Base-by-base conservation (phyloP, 2,329 filamentous ascomycete genomes). In the Penicillium sclerotigenum region DNA sequence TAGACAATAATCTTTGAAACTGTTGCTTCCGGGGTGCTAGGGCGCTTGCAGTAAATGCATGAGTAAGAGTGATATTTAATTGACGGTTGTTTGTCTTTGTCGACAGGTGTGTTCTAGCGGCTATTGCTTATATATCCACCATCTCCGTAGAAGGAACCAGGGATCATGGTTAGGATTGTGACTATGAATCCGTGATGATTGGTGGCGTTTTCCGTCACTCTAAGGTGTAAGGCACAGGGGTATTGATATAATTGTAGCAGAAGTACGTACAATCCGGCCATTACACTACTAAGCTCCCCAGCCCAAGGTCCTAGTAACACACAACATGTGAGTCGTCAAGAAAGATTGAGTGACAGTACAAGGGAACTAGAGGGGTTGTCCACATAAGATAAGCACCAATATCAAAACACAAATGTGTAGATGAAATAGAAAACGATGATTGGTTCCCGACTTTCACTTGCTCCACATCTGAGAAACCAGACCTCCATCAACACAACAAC, bases 381-480 rank as follows among this genome's bases (percentile, higher is more conserved):
- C 0, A 45, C 4, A 16, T 18, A n/a, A 14, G 11, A 18, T 22
- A 37, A 26, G 8, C 7, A 5, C 14, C 9, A 29, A 38, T 29
- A 24, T 29, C n/a, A 16, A 29, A 31, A 22, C 3, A 20, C 11
- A 33, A 24, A 34, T 33, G 33, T 34, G 20, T 48, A 54, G 28
- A 54, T 38, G 20, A 31, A 24, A 7, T 9, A 10, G 20, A 18
- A 20, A 6, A n/a, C 13, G 26, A 14, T 52, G 47, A 52, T 55
- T 51, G 52, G 52, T 7, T 24, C 14, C 16, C 4, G 4, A 36
- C 24, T n/a, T 38, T 16, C 24, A 3, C 10, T 20, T 14, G 28
- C 52, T 28, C 53, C 38, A 41, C 38, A 38, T 45, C 22, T 18
- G 10, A 42, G 37, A 40, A 55, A 41, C 28, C 43, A 54, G 34